Conservation (phyloP, 768 basidiomycete genomes). For the Leccinum ochraceum region DNA sequence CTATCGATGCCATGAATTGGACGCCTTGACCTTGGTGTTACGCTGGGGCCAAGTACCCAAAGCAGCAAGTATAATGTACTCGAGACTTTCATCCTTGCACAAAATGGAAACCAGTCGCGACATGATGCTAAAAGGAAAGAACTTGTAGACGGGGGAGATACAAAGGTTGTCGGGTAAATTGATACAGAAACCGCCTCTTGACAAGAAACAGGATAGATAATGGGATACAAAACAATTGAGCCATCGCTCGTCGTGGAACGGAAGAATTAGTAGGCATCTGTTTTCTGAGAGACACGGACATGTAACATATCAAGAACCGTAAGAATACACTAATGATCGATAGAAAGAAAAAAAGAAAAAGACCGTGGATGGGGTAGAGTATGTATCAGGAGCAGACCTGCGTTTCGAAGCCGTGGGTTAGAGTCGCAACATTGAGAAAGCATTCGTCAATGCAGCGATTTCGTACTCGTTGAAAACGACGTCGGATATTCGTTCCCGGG, state of each 20-base stretch:
- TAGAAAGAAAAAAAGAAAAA: neutral
- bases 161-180: neutral
- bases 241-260: neutral
- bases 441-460: constrained; percentile 15
- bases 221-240: constrained; percentile 11
- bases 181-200: neutral
- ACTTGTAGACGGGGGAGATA: neutral
- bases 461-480: constrained; percentile 16
- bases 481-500: constrained; percentile 8
- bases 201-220: neutral
- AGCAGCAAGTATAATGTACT: neutral
- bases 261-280: neutral
- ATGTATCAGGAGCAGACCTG: neutral
- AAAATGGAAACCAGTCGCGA: neutral
- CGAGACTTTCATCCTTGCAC: neutral
- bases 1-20: neutral
- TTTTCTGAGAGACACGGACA: neutral
- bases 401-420: neutral
- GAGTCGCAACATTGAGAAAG: constrained; percentile 25
- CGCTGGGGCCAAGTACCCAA: neutral
- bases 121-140: neutral
- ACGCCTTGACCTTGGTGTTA: neutral
- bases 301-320: constrained; percentile 3
- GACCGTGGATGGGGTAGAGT: neutral
- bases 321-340: constrained; percentile 2